phyloP scores from a whole-genome alignment of 306 rosid genomes.

The Sesbania bispinosa region DNA sequence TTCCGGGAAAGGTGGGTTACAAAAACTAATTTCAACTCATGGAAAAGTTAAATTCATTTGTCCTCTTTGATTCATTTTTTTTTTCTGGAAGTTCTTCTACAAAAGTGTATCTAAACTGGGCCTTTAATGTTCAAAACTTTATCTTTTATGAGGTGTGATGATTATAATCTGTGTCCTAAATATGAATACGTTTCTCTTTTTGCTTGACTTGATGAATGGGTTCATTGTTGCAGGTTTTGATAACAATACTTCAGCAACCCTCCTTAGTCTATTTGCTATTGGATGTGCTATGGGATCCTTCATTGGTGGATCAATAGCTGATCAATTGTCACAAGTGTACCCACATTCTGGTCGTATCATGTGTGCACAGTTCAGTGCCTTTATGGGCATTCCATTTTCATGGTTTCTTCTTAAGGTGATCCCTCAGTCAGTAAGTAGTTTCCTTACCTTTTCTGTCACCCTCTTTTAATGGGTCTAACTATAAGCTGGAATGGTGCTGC shows the following conservation, averaged over 20 bases:
- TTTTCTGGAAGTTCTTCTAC: too few species aligned
- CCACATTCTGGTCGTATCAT: conserved; percentile 83
- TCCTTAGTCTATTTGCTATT: conserved; percentile 75
- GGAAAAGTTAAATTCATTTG: too few species aligned
- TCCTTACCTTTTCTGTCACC: conserved; percentile 54
- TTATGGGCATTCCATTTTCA: conserved; percentile 96
- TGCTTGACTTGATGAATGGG: conserved; percentile 14
- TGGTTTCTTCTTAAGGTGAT: conserved; percentile 67
- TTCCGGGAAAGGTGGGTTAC: too few species aligned
- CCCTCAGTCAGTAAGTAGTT: conserved; percentile 84
- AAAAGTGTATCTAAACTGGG: too few species aligned
- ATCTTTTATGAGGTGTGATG: background rate
- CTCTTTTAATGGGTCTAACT: conserved; percentile 88
- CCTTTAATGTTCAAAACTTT: background rate
- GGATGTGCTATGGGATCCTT: conserved; percentile 86
- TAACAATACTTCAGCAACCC: conserved; percentile 74
- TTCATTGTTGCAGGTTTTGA: conserved; percentile 66
- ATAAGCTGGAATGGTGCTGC: conserved; percentile 93
- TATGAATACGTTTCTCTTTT: background rate
- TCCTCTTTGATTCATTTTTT: too few species aligned
- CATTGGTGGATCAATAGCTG: conserved; percentile 80
- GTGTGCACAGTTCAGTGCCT: conserved; percentile 96
- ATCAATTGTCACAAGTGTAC: conserved; percentile 53
- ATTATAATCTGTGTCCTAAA: background rate
- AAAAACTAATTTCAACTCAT: too few species aligned